These are phyloP conservation scores for Kwoniella dendrophila DNA, from an alignment of 768 basidiomycete genomes.

Conservation along the genomic window DNA sequence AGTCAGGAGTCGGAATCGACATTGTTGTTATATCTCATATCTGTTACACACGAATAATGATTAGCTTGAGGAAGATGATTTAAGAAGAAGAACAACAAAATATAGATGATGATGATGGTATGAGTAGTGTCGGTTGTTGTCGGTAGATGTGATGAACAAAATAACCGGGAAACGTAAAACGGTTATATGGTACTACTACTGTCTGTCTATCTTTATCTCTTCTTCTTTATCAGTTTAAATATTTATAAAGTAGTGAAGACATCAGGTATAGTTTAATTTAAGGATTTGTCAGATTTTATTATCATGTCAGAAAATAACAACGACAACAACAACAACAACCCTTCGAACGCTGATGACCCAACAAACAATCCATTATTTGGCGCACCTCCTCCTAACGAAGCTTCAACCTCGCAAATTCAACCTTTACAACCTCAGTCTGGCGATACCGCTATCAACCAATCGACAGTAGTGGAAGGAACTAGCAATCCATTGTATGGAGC, in stretches of 20 bases:
- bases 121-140: neutral
- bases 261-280: too few relatives aligned
- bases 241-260: too few relatives aligned
- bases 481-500: constrained; percentile 26
- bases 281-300: too few relatives aligned
- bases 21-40: constrained; percentile 10
- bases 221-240: neutral
- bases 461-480: neutral
- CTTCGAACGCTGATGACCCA: neutral
- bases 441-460: neutral
- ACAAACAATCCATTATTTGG: constrained; percentile 41
- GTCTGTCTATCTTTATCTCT: neutral
- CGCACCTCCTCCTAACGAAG: constrained; percentile 32
- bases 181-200: neutral
- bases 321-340: neutral
- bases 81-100: neutral
- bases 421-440: neutral
- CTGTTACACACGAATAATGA: neutral
- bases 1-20: constrained; percentile 3
- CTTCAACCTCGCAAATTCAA: neutral
- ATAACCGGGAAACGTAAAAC: constrained; percentile 7
- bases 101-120: neutral
- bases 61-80: neutral
- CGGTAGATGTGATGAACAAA: neutral
- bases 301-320: constrained; percentile 11